Percentiles rank a stretch among this genome's conserved stretches.
Evolutionary conservation across 2,329 filamentous ascomycete species (phyloP).

Genomic region (Achaetomium macrosporum): DNA sequence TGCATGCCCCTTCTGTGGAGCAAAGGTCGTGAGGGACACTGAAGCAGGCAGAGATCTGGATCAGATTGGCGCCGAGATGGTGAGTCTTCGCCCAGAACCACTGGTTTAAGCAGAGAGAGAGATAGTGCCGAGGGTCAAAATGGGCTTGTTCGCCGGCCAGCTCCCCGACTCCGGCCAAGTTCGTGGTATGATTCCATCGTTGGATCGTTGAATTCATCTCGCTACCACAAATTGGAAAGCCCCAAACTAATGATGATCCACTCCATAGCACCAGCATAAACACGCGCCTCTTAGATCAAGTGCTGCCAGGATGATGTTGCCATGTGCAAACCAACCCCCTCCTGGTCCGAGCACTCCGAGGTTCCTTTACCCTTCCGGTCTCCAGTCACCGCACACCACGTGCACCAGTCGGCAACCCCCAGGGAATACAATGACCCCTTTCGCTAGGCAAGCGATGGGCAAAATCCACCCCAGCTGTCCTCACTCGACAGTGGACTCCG

Average conservation of each 20-base stretch:
- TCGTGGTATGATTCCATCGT: slow-evolving; percentile 19
- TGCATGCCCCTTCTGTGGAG: too few species aligned
- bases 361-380: not conserved
- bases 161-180: not conserved
- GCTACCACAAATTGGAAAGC: slow-evolving; percentile 17
- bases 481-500: not conserved
- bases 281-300: slow-evolving; percentile 2
- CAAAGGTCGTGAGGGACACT: too few species aligned
- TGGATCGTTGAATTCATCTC: slow-evolving; percentile 26
- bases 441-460: not conserved
- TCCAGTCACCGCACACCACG: slow-evolving; percentile 1
- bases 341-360: slow-evolving; percentile 1
- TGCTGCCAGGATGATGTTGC: slow-evolving; percentile 13
- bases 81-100: too few species aligned
- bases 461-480: not conserved
- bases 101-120: not conserved
- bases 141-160: slow-evolving; percentile 2
- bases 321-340: slow-evolving; percentile 14
- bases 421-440: not conserved
- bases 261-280: slow-evolving; percentile 3
- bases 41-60: too few species aligned
- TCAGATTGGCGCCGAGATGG: too few species aligned
- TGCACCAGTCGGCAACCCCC: not conserved
- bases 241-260: slow-evolving; percentile 10
- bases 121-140: not conserved